phyloP scores from a whole-genome alignment of 371 early-diverging fungal genomes.

The Coemansia sp. region DNA sequence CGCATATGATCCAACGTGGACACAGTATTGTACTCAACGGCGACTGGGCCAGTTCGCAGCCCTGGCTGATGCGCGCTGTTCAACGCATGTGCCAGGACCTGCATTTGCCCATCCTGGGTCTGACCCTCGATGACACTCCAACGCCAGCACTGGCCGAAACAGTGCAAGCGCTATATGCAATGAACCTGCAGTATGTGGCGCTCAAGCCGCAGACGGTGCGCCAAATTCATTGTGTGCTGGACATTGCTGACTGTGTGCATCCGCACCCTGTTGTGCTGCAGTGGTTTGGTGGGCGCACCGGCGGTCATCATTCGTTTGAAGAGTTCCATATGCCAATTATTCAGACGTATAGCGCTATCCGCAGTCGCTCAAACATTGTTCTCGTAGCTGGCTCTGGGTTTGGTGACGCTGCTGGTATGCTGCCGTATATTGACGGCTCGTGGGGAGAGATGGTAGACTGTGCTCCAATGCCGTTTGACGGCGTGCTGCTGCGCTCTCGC shows the following conservation, averaged over 20 bases:
- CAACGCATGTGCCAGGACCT: constrained; percentile 73
- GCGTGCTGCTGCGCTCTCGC: constrained; percentile 90
- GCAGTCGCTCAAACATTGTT: constrained; percentile 80
- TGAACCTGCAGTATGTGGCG: constrained; percentile 85
- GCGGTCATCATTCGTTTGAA: constrained; percentile 94
- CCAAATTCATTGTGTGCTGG: constrained; percentile 80
- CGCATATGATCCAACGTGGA: constrained; percentile 67
- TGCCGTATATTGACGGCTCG: constrained; percentile 91
- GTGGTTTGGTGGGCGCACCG: constrained; percentile 97
- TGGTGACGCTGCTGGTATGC: constrained; percentile 84
- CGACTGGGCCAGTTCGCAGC: constrained; percentile 57
- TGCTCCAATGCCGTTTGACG: constrained; percentile 95
- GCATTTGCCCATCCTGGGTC: constrained; percentile 63
- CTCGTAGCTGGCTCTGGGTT: constrained; percentile 92
- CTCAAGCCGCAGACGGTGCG: constrained; percentile 83
- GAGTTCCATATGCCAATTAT: constrained; percentile 92
- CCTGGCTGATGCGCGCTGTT: constrained; percentile 82
- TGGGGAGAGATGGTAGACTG: constrained; percentile 82
- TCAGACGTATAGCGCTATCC: constrained; percentile 83
- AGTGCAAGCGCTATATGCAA: constrained; percentile 66
- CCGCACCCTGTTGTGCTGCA: constrained; percentile 86
- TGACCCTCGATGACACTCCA: constrained; percentile 86
- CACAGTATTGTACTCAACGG: constrained; percentile 88
- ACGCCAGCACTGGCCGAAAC: constrained; percentile 58
- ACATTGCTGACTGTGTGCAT: constrained; percentile 82